A percentile compares a stretch with the other conserved stretches of the same genome.
Conservation (phyloP, 129 eudicot genomes). For the Artemisia argyi region DNA sequence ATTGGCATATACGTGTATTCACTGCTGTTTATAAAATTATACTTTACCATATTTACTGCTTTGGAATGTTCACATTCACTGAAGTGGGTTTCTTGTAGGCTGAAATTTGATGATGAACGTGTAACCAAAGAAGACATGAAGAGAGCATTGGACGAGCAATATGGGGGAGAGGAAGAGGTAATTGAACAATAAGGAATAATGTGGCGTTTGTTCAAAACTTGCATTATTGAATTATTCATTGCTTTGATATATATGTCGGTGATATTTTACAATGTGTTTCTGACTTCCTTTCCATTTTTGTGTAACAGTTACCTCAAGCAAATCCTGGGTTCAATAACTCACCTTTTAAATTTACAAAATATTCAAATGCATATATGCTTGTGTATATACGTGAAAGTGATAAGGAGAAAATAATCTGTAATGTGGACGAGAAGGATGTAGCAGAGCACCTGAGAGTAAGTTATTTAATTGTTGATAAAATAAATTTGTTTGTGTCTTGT, state of each 20-base stretch:
- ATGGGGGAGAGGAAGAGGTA: slow-evolving; percentile 99
- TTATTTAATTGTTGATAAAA: not conserved
- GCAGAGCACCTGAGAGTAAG: slow-evolving; percentile 85
- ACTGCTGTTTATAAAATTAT: not conserved
- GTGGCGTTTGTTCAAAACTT: slow-evolving; percentile 16
- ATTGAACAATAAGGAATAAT: slow-evolving; percentile 10
- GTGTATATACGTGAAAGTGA: slow-evolving; percentile 87
- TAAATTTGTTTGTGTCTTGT: not conserved
- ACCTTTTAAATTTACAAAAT: slow-evolving; percentile 85
- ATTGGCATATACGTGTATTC: not conserved
- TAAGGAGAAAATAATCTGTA: slow-evolving; percentile 76
- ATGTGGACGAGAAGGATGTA: slow-evolving; percentile 89
- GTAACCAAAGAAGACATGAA: slow-evolving; percentile 91
- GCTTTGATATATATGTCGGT: not conserved
- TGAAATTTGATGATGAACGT: slow-evolving; percentile 94
- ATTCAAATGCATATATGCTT: slow-evolving; percentile 91
- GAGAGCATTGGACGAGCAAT: slow-evolving; percentile 97
- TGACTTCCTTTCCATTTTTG: slow-evolving; percentile 4
- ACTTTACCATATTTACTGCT: slow-evolving; percentile 1
- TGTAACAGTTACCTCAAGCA: slow-evolving; percentile 71
- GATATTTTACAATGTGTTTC: slow-evolving; percentile 16
- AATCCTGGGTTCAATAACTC: slow-evolving; percentile 87
- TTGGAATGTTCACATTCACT: not conserved
- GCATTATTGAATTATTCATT: not conserved
- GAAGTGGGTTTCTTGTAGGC: slow-evolving; percentile 46